Percentiles rank a stretch among this genome's conserved stretches.
These are phyloP conservation scores for Ocimum tenuiflorum DNA, from an alignment of 257 asterid species.

Conservation along the genomic window DNA sequence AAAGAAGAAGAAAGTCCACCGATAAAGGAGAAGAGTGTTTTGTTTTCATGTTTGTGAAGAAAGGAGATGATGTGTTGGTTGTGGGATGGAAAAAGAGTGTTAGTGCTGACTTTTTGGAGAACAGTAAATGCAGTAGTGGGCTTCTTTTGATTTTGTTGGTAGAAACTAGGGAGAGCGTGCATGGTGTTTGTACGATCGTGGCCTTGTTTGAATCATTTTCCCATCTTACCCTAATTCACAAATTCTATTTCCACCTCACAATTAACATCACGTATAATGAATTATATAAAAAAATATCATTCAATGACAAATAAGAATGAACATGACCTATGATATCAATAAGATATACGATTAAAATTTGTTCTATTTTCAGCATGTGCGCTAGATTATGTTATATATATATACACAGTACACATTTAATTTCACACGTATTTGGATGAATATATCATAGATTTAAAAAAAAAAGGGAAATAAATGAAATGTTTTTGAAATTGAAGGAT, in stretches of 20 bases:
- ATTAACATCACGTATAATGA: no score
- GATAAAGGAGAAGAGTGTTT: neutral
- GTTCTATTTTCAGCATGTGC: no score
- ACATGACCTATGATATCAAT: no score
- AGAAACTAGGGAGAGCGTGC: conserved; percentile 37
- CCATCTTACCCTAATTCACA: neutral
- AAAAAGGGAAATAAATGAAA: neutral
- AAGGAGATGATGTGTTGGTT: neutral
- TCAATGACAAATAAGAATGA: no score
- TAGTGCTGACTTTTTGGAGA: conserved; percentile 15
- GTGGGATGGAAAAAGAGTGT: neutral
- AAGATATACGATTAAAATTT: no score
- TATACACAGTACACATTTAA: no score
- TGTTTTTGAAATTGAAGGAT: neutral
- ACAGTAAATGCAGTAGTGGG: conserved; percentile 1
- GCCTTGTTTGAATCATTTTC: conserved; percentile 15
- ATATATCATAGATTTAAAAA: neutral
- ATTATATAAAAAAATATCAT: no score
- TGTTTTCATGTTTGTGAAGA: neutral
- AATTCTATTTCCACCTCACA: no score
- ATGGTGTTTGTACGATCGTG: conserved; percentile 34
- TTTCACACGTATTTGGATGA: neutral
- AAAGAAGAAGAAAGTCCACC: neutral
- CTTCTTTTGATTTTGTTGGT: neutral
- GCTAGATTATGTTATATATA: no score